A percentile compares a stretch with the other conserved stretches of the same genome.
These are phyloP conservation scores for Prunus campanulata DNA, from an alignment of 306 rosid species.

Conservation along the genomic window DNA sequence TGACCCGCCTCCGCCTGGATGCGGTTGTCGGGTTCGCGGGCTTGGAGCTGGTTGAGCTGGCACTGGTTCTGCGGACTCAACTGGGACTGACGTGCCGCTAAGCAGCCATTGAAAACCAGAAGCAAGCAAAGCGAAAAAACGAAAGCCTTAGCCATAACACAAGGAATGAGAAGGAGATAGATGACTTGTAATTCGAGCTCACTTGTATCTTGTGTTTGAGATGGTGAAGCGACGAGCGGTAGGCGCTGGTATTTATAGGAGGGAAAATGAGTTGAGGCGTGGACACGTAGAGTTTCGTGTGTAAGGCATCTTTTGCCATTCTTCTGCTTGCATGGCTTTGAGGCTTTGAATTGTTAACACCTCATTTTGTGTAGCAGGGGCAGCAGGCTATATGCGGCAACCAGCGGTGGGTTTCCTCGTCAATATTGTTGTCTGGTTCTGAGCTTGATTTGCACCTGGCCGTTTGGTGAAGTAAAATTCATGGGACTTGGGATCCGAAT, in stretches of 20 bases:
- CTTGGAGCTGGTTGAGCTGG: slow-evolving; percentile 28
- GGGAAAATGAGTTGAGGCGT: not conserved
- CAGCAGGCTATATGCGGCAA: slow-evolving; percentile 10
- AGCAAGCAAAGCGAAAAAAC: slow-evolving; percentile 37
- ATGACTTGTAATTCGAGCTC: not conserved
- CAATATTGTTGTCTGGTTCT: not conserved
- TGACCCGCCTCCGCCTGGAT: slow-evolving; percentile 35
- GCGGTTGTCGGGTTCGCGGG: slow-evolving; percentile 35
- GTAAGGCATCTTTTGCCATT: slow-evolving; percentile 16
- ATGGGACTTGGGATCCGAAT: too few species aligned
- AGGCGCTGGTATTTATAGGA: not conserved
- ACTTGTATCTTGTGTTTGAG: too few species aligned
- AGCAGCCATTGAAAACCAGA: slow-evolving; percentile 36
- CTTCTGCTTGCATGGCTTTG: slow-evolving; percentile 26
- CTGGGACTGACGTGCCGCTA: slow-evolving; percentile 2
- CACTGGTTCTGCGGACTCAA: slow-evolving; percentile 19
- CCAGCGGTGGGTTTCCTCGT: not conserved
- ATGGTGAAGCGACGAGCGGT: slow-evolving; percentile 7
- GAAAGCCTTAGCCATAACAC: slow-evolving; percentile 44
- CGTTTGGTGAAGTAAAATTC: too few species aligned
- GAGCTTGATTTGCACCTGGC: not conserved
- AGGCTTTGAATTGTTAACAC: not conserved
- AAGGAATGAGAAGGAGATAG: not conserved
- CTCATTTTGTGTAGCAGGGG: not conserved
- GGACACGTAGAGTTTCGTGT: slow-evolving; percentile 7